These are phyloP conservation scores for Eryngium alpinum DNA, from an alignment of 140 eudicot species.

Conservation along the genomic window DNA sequence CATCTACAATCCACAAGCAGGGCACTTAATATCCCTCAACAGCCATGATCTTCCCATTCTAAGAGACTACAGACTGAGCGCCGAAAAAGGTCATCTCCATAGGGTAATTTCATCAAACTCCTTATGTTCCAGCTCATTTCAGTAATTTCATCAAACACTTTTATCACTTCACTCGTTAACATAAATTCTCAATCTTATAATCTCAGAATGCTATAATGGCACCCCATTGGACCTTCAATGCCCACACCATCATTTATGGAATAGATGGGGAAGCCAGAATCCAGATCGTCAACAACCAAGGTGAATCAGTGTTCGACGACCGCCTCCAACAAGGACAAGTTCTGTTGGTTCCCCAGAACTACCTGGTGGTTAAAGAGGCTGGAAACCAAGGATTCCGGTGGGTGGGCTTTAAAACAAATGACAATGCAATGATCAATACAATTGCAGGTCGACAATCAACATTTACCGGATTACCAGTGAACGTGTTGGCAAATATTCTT, in stretches of 20 bases:
- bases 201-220: constrained; percentile 69
- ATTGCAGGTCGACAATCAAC: constrained; percentile 57
- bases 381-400: constrained; percentile 57
- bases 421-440: constrained; percentile 51
- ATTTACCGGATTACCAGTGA: constrained; percentile 45
- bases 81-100: constrained; percentile 54
- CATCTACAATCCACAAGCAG: constrained; percentile 65
- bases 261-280: constrained; percentile 48
- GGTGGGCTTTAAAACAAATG: constrained; percentile 66
- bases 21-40: constrained; percentile 44
- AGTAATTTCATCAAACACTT: constrained; percentile 20
- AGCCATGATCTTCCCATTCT: constrained; percentile 62
- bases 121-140: background rate
- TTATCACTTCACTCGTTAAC: too few species aligned
- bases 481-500: constrained; percentile 40
- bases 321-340: constrained; percentile 42
- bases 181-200: background rate
- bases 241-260: constrained; percentile 43
- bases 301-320: constrained; percentile 46
- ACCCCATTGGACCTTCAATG: constrained; percentile 66
- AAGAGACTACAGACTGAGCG: constrained; percentile 46
- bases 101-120: constrained; percentile 23
- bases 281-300: constrained; percentile 60
- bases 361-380: constrained; percentile 53
- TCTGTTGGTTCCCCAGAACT: constrained; percentile 68